Conservation (phyloP, 331 rosid species). For the Quercus phellos region DNA sequence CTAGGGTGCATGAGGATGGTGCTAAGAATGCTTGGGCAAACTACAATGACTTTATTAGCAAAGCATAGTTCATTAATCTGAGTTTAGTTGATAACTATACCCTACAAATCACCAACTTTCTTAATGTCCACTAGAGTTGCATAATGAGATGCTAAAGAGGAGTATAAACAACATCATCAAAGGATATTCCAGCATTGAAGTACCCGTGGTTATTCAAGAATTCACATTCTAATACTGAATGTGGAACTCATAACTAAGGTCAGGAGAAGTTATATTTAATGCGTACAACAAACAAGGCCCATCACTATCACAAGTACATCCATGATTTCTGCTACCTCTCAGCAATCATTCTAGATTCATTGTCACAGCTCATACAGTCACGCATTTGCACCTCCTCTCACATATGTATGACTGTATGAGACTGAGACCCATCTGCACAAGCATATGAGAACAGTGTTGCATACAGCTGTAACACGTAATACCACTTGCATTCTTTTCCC, state of each 20-base stretch:
- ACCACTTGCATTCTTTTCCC: neutral
- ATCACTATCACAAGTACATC: neutral
- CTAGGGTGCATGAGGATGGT: neutral
- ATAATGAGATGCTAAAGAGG: neutral
- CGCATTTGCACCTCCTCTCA: neutral
- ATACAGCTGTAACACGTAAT: no score
- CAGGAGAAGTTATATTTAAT: neutral
- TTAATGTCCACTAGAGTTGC: neutral
- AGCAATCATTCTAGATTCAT: neutral
- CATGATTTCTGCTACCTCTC: neutral
- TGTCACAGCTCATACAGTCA: neutral
- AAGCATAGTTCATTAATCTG: neutral
- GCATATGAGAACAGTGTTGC: no score
- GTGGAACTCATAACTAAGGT: neutral
- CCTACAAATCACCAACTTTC: neutral
- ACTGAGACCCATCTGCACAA: no score
- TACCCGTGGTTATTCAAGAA: neutral
- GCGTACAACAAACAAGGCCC: neutral
- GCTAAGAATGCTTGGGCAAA: no score
- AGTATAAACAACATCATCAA: neutral
- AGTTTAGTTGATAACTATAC: neutral
- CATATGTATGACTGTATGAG: no score
- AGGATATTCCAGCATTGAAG: neutral
- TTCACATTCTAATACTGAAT: neutral
- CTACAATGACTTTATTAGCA: neutral